These are phyloP conservation scores for Umbelopsis isabellina DNA, from an alignment of 192 early-diverging fungal species.

Conservation along the genomic window DNA sequence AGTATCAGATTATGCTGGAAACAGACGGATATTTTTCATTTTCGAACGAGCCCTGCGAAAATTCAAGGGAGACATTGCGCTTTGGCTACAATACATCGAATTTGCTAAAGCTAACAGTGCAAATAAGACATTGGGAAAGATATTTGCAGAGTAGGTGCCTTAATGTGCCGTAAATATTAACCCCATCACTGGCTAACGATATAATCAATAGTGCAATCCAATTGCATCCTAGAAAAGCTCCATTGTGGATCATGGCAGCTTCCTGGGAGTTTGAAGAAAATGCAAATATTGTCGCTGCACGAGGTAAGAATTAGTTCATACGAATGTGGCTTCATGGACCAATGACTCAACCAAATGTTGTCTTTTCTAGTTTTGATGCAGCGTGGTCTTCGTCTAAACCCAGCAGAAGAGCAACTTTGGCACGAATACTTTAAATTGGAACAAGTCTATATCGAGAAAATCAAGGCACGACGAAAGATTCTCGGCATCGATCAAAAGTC, in stretches of 20 bases:
- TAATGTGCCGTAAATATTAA: not conserved
- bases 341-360: not conserved
- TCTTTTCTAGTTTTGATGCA: conserved; percentile 70
- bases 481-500: conserved; percentile 64
- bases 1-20: conserved; percentile 77
- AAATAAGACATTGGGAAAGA: conserved; percentile 65
- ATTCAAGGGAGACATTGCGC: conserved; percentile 73
- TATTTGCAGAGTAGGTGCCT: conserved; percentile 67
- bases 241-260: conserved; percentile 92
- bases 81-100: conserved; percentile 95
- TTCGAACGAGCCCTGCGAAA: conserved; percentile 79
- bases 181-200: no score
- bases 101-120: conserved; percentile 64
- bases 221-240: conserved; percentile 78
- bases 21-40: conserved; percentile 74
- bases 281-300: conserved; percentile 77
- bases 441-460: conserved; percentile 84
- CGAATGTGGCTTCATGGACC: not conserved
- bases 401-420: conserved; percentile 76
- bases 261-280: conserved; percentile 88
- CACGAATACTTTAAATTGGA: conserved; percentile 94
- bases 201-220: conserved; percentile 70
- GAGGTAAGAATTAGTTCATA: conserved; percentile 44
- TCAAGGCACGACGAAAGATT: conserved; percentile 77
- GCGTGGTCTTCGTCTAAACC: conserved; percentile 83